Conservation (phyloP, 2,329 filamentous ascomycete genomes). For the Claviceps maximensis region DNA sequence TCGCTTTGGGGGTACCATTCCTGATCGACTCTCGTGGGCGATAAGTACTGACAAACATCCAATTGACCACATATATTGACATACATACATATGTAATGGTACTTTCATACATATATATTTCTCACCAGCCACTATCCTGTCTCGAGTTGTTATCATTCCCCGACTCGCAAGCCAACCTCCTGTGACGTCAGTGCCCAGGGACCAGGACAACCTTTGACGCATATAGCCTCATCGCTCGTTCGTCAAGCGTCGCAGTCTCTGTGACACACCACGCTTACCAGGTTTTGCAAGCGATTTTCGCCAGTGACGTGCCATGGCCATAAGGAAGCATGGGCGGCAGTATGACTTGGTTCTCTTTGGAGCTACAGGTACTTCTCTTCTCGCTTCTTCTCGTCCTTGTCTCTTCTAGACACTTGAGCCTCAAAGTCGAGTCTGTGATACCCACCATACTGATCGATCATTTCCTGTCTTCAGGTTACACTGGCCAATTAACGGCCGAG, state of each 20-base stretch:
- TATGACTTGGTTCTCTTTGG: constrained; percentile 47
- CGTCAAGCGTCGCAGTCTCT: background rate
- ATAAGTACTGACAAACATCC: background rate
- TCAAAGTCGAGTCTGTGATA: constrained; percentile 6
- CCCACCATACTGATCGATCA: background rate
- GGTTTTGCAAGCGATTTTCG: background rate
- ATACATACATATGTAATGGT: too few relatives aligned
- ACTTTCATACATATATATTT: too few relatives aligned
- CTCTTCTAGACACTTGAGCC: background rate
- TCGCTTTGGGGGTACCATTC: background rate
- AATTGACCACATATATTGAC: background rate
- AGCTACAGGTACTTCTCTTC: constrained; percentile 33
- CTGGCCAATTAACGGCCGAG: constrained; percentile 62
- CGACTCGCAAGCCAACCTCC: background rate
- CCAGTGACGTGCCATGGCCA: constrained; percentile 23
- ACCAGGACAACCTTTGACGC: background rate
- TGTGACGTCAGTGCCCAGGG: background rate
- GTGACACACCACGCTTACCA: background rate
- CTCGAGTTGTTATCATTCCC: background rate
- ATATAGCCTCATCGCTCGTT: background rate
- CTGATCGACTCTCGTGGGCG: background rate
- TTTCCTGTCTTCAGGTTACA: constrained; percentile 52
- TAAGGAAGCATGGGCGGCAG: constrained; percentile 36
- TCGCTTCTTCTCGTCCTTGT: background rate
- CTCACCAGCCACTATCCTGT: background rate